Evolutionary conservation across 2,329 filamentous ascomycete genomes (phyloP), one percentile per base, ranked within the genome.

Genomic region (Aaosphaeria arxii): DNA sequence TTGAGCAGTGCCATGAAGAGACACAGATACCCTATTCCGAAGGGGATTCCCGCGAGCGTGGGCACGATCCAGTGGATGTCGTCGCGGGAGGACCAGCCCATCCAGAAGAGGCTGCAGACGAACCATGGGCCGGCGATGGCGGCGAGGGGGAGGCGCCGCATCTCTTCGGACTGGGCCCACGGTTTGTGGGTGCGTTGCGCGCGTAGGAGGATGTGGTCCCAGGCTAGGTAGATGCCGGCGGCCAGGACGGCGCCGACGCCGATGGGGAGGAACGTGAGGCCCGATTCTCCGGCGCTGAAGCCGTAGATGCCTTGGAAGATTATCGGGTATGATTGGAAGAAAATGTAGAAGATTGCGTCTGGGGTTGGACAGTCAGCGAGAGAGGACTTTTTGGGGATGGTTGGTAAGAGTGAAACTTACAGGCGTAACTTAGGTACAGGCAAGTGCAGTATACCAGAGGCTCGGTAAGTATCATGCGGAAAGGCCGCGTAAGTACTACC

Each of bases 381-480:
- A n/a, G 42, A 2, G 7, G 3, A 3, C 2, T 36, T 36, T 11
- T 2, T 28, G 42, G 7, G 17, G n/a, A 5, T 6, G 6, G 3
- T 48, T 35, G 39, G 41, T 36, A 30, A 11, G 30, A 31, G 29
- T 30, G 39, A 62, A 7, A 50, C 63, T 48, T 55, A 68, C 90
- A 91, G 6, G 70, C 73, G 43, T 77, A 73, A 32, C 84, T 78
- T 30, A 91, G 74, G 32, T 88, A 83, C 7, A 91, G 75, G 66
- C 90, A 91, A 1, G 80, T 82, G 43, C 83, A 85, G 28, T 84
- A 75, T 6, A 92, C 87, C 43, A 92, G 87, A 43, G 86, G 84
- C 62, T 94, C 89, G 40, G 79, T 84, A 40, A 71, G 62, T n/a
- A 89, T 74, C 88, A 92, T 92, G 29, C 85, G 78, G 5, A 91